phyloP scores from a whole-genome alignment of 1,284 basidiomycete genomes.

The Lignosus rhinocerotis region DNA sequence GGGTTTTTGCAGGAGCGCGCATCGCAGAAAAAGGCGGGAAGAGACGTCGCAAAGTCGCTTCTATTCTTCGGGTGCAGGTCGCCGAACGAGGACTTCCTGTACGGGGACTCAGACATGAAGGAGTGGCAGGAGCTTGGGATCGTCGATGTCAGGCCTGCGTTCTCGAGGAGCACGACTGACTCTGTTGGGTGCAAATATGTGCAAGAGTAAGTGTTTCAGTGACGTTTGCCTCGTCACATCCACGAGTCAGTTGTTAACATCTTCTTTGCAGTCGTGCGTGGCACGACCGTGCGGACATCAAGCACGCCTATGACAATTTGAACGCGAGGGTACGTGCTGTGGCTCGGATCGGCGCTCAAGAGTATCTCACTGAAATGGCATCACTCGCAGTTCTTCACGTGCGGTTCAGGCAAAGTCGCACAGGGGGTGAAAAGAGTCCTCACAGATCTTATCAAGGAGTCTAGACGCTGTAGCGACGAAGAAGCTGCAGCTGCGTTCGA shows the following conservation, averaged over 20 bases:
- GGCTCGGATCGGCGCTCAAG: background rate
- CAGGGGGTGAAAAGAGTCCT: constrained; percentile 41
- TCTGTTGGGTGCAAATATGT: constrained; percentile 50
- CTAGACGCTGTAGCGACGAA: constrained; percentile 27
- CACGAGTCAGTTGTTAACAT: background rate
- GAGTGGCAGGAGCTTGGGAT: constrained; percentile 47
- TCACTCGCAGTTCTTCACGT: constrained; percentile 44
- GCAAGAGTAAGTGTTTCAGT: constrained; percentile 43
- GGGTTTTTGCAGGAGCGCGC: constrained; percentile 57
- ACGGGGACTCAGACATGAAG: constrained; percentile 42
- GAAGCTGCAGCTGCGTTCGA: constrained; percentile 35
- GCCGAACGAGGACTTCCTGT: constrained; percentile 46
- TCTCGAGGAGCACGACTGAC: constrained; percentile 40
- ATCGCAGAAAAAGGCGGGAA: constrained; percentile 45
- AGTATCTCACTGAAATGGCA: background rate
- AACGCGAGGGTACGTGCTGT: constrained; percentile 48
- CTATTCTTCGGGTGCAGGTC: constrained; percentile 53
- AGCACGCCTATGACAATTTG: constrained; percentile 32
- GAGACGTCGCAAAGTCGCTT: constrained; percentile 43
- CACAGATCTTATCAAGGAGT: constrained; percentile 39
- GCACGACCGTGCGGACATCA: constrained; percentile 43
- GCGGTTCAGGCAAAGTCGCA: constrained; percentile 44
- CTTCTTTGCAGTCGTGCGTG: constrained; percentile 41
- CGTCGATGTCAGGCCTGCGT: constrained; percentile 51
- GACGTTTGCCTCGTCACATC: no score